These are phyloP conservation scores for Beauveria sp. DNA, from an alignment of 2,329 filamentous ascomycete species.

Conservation along the genomic window DNA sequence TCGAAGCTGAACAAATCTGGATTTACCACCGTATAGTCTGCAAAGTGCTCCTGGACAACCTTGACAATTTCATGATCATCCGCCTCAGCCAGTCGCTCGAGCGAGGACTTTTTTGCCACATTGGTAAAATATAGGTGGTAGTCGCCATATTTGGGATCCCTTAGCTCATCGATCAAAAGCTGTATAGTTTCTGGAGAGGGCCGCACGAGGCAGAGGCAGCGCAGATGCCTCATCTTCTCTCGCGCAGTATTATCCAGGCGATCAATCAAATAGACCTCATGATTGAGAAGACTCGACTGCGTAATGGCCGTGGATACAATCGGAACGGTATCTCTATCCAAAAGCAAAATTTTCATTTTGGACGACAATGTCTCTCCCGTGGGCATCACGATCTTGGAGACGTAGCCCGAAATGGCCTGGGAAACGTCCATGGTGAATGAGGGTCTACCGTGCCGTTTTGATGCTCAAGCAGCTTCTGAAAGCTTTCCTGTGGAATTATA, in stretches of 20 bases:
- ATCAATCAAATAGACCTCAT: slow-evolving; percentile 97
- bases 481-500: background rate
- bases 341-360: slow-evolving; percentile 96
- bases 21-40: slow-evolving; percentile 92
- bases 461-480: background rate
- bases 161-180: slow-evolving; percentile 85
- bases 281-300: slow-evolving; percentile 86
- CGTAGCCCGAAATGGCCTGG: slow-evolving; percentile 86
- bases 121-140: slow-evolving; percentile 98
- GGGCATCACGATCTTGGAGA: slow-evolving; percentile 84
- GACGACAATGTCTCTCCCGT: slow-evolving; percentile 64
- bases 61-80: slow-evolving; percentile 97
- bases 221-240: slow-evolving; percentile 96
- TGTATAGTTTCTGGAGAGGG: slow-evolving; percentile 91
- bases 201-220: slow-evolving; percentile 86
- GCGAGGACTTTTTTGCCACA: slow-evolving; percentile 89
- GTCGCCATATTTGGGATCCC: slow-evolving; percentile 95
- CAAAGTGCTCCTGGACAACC: slow-evolving; percentile 89
- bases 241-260: slow-evolving; percentile 81
- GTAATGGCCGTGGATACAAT: slow-evolving; percentile 94
- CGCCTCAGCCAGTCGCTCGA: slow-evolving; percentile 89
- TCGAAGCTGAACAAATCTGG: slow-evolving; percentile 83
- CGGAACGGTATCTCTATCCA: slow-evolving; percentile 88
- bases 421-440: slow-evolving; percentile 72
- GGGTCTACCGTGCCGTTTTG: background rate